Conservation (phyloP, 2,329 filamentous ascomycete genomes). For the Madurella mycetomatis region DNA sequence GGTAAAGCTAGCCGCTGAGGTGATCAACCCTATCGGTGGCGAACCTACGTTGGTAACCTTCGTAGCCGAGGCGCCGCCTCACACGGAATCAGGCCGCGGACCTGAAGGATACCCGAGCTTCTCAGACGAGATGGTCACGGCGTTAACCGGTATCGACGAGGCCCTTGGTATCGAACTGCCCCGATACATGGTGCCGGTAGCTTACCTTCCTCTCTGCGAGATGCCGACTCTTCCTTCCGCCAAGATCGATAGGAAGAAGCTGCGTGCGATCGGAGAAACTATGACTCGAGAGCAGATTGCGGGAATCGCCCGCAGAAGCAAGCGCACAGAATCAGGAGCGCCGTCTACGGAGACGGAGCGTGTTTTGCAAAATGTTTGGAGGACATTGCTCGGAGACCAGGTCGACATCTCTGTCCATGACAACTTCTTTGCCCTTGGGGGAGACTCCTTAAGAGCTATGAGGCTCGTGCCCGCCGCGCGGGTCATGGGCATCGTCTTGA, state of each 20-base stretch:
- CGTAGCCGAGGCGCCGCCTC: conserved; percentile 17
- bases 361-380: conserved; percentile 33
- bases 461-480: conserved; percentile 43
- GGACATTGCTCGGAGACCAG: conserved; percentile 15
- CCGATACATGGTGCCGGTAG: conserved; percentile 38
- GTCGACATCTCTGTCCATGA: conserved; percentile 33
- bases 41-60: conserved; percentile 31
- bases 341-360: conserved; percentile 31
- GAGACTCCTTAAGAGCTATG: conserved; percentile 52
- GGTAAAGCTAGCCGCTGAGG: conserved; percentile 43
- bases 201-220: conserved; percentile 39
- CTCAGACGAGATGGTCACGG: conserved; percentile 14
- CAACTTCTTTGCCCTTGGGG: conserved; percentile 46
- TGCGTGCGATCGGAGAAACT: conserved; percentile 31
- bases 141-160: conserved; percentile 19
- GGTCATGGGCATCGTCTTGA: conserved; percentile 36
- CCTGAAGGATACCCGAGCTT: not conserved
- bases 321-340: not conserved
- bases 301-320: not conserved
- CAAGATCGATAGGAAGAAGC: conserved; percentile 42
- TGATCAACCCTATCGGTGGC: conserved; percentile 33
- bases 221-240: conserved; percentile 42
- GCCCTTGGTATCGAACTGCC: conserved; percentile 21
- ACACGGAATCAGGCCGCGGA: not conserved
- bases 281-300: conserved; percentile 16